These are phyloP conservation scores for Boletus speciosus DNA, from an alignment of 768 basidiomycete species.

Conservation along the genomic window DNA sequence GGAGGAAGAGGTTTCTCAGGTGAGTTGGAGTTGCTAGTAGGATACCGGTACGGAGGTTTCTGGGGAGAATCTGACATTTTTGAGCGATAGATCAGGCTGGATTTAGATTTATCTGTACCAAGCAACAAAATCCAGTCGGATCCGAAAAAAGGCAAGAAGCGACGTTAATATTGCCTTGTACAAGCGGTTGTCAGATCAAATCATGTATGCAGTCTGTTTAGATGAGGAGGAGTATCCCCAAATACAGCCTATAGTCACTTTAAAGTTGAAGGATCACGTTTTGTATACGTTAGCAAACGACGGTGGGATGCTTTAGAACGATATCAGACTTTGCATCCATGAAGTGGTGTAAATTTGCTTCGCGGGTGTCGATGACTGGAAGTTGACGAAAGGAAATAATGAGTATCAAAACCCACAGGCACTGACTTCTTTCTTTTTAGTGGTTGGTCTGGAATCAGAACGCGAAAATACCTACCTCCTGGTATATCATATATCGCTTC, in stretches of 20 bases:
- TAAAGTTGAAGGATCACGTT: neutral
- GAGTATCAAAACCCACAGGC: neutral
- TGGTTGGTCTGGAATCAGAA: neutral
- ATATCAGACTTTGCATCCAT: neutral
- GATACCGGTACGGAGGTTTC: no score
- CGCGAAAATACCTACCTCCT: neutral
- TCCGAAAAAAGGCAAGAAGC: neutral
- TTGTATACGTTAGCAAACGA: neutral
- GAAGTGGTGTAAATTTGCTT: neutral
- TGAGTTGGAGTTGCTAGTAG: neutral
- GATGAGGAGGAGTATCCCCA: neutral
- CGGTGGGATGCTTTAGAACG: neutral
- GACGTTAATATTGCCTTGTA: neutral
- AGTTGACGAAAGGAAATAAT: neutral
- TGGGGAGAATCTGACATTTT: neutral
- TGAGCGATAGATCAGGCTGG: constrained; percentile 1
- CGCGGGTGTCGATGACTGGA: neutral
- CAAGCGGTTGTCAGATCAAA: neutral
- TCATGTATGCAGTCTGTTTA: neutral
- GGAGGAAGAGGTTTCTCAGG: constrained; percentile 11
- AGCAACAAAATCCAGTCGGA: no score
- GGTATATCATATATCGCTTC: neutral
- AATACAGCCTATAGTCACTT: neutral
- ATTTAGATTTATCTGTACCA: neutral
- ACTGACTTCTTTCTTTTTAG: neutral